Evolutionary conservation across 1,284 basidiomycete species (phyloP).

Genomic region (Tilletia caries): DNA sequence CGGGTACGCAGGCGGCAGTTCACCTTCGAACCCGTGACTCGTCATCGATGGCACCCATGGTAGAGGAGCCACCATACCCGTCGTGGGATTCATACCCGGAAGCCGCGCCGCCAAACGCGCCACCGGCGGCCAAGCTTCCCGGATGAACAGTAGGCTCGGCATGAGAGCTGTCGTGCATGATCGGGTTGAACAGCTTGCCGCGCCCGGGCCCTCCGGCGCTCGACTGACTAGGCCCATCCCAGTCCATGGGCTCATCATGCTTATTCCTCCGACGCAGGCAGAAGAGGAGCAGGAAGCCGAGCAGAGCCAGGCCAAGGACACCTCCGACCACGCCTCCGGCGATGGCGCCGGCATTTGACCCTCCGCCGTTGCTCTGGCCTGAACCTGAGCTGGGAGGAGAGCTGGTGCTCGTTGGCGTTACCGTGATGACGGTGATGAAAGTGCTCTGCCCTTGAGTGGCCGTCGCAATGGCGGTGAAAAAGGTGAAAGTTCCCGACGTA

Average conservation of each 20-base stretch:
- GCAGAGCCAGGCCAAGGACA: neutral
- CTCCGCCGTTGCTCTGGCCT: neutral
- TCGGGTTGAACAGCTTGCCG: neutral
- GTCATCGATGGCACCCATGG: neutral
- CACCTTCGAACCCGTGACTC: neutral
- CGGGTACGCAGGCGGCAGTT: neutral
- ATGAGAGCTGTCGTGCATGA: neutral
- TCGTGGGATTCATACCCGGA: neutral
- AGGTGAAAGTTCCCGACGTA: neutral
- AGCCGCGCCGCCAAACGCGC: neutral
- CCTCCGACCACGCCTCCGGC: neutral
- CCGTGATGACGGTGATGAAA: too few species aligned
- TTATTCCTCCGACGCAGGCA: neutral
- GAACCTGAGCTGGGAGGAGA: neutral
- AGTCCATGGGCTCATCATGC: neutral
- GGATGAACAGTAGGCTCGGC: neutral
- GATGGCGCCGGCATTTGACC: neutral
- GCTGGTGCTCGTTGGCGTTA: neutral
- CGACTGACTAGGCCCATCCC: neutral
- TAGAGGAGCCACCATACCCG: neutral
- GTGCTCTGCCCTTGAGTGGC: too few species aligned
- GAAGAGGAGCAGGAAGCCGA: neutral
- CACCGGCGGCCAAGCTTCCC: neutral
- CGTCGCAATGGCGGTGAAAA: neutral
- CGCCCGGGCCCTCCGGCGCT: neutral